Conservation (phyloP, 441 rosid species). For the Mallotus japonicus region DNA sequence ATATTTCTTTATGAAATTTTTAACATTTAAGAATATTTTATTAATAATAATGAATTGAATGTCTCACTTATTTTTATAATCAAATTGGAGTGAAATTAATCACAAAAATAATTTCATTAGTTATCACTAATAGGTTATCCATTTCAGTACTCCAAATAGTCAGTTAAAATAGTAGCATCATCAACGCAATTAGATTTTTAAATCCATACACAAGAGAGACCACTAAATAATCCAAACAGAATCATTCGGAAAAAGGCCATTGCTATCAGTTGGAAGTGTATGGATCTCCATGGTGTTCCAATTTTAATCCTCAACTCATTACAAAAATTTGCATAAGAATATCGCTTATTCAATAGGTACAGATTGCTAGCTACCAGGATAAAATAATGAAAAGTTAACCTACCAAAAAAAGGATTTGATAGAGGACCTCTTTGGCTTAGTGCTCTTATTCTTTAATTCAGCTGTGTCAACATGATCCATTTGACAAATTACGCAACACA, state of each 20-base stretch:
- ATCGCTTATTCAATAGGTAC: background rate
- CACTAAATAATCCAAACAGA: background rate
- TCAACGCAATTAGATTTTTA: background rate
- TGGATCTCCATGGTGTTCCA: background rate
- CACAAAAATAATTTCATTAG: too few relatives aligned
- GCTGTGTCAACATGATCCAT: too few relatives aligned
- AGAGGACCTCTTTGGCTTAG: constrained; percentile 91
- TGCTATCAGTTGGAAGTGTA: background rate
- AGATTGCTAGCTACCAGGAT: background rate
- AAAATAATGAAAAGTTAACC: constrained; percentile 21
- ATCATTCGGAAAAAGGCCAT: background rate
- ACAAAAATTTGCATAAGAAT: background rate
- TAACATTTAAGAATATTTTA: too few relatives aligned
- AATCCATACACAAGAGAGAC: background rate
- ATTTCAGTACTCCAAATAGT: too few relatives aligned
- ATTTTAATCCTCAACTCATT: background rate
- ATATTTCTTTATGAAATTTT: too few relatives aligned
- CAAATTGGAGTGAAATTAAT: too few relatives aligned
- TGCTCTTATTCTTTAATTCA: constrained; percentile 81
- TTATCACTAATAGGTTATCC: too few relatives aligned
- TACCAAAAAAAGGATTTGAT: constrained; percentile 95
- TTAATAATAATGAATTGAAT: too few relatives aligned
- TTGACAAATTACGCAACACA: too few relatives aligned
- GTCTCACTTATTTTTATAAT: too few relatives aligned
- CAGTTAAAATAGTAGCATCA: background rate